Evolutionary conservation across 2,329 filamentous ascomycete species (phyloP).

Genomic region (Trichoderma koningii): DNA sequence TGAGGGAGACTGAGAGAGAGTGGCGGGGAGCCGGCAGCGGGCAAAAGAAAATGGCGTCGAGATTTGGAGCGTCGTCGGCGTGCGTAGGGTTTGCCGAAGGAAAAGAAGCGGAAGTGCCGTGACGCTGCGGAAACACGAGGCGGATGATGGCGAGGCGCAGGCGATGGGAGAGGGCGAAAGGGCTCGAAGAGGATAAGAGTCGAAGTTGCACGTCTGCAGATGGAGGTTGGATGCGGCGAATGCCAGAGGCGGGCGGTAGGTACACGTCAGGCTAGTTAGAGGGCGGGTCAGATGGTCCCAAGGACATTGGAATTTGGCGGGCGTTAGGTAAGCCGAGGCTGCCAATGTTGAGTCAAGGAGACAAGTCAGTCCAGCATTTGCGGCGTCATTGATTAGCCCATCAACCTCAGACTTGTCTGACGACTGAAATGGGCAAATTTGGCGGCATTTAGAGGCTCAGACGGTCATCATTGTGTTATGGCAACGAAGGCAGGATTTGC

Average conservation of each 20-base stretch:
- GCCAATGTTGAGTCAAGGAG: not conserved
- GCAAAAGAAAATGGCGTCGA: not conserved
- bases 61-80: not conserved
- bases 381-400: too few species aligned
- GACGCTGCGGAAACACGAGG: not conserved
- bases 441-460: too few species aligned
- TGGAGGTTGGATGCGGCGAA: constrained; percentile 30
- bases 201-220: constrained; percentile 21
- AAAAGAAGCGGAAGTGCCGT: constrained; percentile 1
- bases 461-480: too few species aligned
- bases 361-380: too few species aligned
- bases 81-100: not conserved
- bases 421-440: too few species aligned
- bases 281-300: constrained; percentile 29
- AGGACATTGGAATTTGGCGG: not conserved
- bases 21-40: not conserved
- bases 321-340: constrained; percentile 26
- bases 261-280: constrained; percentile 24
- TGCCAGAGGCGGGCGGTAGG: constrained; percentile 30
- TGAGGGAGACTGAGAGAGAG: not conserved
- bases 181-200: constrained; percentile 7
- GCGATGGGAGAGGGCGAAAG: not conserved
- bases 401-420: too few species aligned
- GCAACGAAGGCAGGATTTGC: too few species aligned
- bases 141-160: constrained; percentile 15